Evolutionary conservation across 73 alveolate species (phyloP).

Genomic region (Stentor coeruleus): DNA sequence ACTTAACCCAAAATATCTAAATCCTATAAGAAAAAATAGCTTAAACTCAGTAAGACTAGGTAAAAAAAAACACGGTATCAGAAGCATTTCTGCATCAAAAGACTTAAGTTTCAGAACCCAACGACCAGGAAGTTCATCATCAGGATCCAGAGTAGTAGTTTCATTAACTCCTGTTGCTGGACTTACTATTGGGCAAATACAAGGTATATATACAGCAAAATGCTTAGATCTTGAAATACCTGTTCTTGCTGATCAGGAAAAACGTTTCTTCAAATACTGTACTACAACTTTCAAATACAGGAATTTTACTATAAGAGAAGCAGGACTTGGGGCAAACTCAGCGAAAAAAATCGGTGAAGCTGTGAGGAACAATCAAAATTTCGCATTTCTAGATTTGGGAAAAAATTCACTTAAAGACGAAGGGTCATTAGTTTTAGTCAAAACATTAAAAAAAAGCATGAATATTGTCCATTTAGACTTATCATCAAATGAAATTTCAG

Average conservation of each 20-base stretch:
- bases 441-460: not conserved
- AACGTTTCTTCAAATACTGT: slow-evolving; percentile 13
- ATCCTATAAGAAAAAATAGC: too few relatives aligned
- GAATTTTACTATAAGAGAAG: slow-evolving; percentile 8
- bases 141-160: too few relatives aligned
- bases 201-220: slow-evolving; percentile 22
- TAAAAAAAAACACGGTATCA: too few relatives aligned
- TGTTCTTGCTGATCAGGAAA: not conserved
- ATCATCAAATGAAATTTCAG: slow-evolving; percentile 36
- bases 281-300: not conserved
- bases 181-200: too few relatives aligned
- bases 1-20: too few relatives aligned
- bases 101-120: too few relatives aligned
- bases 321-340: not conserved
- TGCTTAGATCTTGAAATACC: slow-evolving; percentile 16
- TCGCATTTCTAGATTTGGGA: slow-evolving; percentile 20
- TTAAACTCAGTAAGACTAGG: too few relatives aligned
- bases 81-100: too few relatives aligned
- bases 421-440: slow-evolving; percentile 29
- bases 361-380: slow-evolving; percentile 1
- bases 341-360: not conserved
- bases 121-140: too few relatives aligned
- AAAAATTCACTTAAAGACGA: slow-evolving; percentile 38
- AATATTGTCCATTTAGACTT: slow-evolving; percentile 33
- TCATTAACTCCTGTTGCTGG: too few relatives aligned